Conservation (phyloP, 1,284 basidiomycete genomes). For the Cerioporus squamosus region DNA sequence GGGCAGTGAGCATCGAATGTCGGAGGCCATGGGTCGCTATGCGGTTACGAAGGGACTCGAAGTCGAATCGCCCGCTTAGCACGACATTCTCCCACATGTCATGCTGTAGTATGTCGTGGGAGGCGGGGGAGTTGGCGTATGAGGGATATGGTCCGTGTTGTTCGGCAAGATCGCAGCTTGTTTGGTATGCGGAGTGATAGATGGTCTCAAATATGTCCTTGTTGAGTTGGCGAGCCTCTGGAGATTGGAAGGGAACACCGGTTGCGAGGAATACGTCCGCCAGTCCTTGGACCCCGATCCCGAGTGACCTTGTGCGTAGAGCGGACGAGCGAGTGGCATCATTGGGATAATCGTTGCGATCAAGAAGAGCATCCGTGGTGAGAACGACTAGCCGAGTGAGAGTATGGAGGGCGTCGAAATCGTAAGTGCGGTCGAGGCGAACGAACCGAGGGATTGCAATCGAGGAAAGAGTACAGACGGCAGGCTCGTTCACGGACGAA, state of each 20-base stretch:
- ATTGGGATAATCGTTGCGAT: neutral
- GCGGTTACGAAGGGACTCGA: neutral
- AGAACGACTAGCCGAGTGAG: neutral
- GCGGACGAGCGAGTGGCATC: neutral
- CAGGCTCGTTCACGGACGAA: neutral
- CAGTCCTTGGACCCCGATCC: neutral
- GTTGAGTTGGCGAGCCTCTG: neutral
- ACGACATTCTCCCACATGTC: neutral
- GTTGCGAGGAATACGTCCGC: neutral
- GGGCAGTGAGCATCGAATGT: neutral
- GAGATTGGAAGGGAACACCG: neutral
- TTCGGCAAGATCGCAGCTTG: neutral
- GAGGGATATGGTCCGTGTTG: neutral
- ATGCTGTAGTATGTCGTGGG: neutral
- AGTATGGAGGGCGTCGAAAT: neutral
- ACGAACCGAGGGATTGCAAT: neutral
- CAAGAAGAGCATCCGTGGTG: neutral
- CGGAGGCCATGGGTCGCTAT: neutral
- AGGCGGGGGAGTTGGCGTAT: neutral
- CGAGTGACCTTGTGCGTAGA: neutral
- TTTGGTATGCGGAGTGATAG: neutral
- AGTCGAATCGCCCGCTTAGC: neutral
- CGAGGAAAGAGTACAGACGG: neutral
- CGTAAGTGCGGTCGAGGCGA: neutral
- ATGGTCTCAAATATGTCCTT: neutral